Evolutionary conservation across 257 asterid species (phyloP).

Genomic region (Nicotiana undulata): DNA sequence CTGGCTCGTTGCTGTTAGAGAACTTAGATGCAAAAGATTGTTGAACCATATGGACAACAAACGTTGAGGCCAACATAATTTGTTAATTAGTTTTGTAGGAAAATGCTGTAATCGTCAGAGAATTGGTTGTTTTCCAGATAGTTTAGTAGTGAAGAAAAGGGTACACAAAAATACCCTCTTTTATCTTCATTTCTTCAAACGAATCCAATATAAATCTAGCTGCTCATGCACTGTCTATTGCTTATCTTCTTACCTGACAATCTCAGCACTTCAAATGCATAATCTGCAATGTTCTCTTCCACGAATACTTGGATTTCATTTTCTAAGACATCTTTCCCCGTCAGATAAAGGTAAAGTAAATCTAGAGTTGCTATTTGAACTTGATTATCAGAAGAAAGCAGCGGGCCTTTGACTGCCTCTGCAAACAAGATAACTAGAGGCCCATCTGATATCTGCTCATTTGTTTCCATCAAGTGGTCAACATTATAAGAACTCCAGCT

Average conservation of each 20-base stretch:
- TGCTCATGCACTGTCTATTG: not conserved
- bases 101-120: not conserved
- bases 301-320: slow-evolving; percentile 54
- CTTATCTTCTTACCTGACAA: slow-evolving; percentile 49
- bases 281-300: slow-evolving; percentile 83
- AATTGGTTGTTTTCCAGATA: not conserved
- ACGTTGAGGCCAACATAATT: not conserved
- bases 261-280: slow-evolving; percentile 80
- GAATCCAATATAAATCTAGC: not conserved
- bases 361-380: slow-evolving; percentile 78
- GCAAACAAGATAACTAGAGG: slow-evolving; percentile 71
- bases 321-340: slow-evolving; percentile 38
- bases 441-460: slow-evolving; percentile 37
- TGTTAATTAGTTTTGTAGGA: not conserved
- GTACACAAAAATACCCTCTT: not conserved
- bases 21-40: not conserved
- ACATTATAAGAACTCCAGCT: slow-evolving; percentile 34
- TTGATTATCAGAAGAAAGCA: slow-evolving; percentile 87
- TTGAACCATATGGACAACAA: not conserved
- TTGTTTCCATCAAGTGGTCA: slow-evolving; percentile 49
- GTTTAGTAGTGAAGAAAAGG: not conserved
- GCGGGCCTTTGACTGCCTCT: slow-evolving; percentile 90
- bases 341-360: slow-evolving; percentile 48
- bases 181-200: not conserved
- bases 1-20: not conserved